Evolutionary conservation across 306 rosid species (phyloP).

Genomic region (Vigna radiata): DNA sequence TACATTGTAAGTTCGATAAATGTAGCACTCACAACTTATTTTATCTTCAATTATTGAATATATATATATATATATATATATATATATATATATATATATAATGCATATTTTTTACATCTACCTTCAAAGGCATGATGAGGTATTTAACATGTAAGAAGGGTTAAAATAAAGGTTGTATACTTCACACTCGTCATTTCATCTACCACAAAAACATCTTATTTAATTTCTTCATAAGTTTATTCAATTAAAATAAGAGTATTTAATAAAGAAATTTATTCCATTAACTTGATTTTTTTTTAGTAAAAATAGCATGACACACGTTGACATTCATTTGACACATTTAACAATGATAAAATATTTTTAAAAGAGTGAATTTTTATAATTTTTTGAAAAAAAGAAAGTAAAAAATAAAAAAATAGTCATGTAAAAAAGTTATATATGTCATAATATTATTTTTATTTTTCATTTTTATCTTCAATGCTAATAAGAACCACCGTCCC

Average conservation of each 20-base stretch:
- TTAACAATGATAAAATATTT: too few relatives aligned
- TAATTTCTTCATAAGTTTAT: background rate
- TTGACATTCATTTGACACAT: too few relatives aligned
- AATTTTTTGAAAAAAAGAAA: too few relatives aligned
- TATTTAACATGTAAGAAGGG: constrained; percentile 10
- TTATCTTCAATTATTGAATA: constrained; percentile 3
- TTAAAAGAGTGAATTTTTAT: too few relatives aligned
- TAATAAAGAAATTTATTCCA: background rate
- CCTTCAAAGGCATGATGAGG: background rate
- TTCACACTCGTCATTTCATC: background rate
- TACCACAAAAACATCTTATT: background rate
- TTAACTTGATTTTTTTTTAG: background rate
- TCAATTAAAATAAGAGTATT: background rate
- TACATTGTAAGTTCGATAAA: constrained; percentile 12
- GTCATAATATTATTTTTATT: too few relatives aligned
- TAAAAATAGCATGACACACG: too few relatives aligned
- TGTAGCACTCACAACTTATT: constrained; percentile 19
- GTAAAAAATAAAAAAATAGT: too few relatives aligned
- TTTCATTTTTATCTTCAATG: too few relatives aligned
- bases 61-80: too few relatives aligned
- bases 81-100: background rate
- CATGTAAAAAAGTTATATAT: too few relatives aligned
- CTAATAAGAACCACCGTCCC: too few relatives aligned
- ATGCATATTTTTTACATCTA: background rate
- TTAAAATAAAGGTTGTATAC: background rate